These are phyloP conservation scores for Chaetomium strumarium DNA, from an alignment of 2,329 filamentous ascomycete species.

Conservation along the genomic window DNA sequence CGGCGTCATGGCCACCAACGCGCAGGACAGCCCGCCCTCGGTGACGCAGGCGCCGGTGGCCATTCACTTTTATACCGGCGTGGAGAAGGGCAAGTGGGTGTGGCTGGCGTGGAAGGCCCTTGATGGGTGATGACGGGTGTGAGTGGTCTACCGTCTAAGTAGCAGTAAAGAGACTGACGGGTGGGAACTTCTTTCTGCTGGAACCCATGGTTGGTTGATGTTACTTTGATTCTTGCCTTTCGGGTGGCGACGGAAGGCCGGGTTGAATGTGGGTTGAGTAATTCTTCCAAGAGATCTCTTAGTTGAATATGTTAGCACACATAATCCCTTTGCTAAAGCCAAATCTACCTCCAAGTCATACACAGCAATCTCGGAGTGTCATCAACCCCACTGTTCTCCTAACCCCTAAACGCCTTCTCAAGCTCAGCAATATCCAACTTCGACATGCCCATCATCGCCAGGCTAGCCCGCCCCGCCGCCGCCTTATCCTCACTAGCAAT, in stretches of 20 bases:
- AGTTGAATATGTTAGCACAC: too few relatives aligned
- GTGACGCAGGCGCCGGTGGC: not conserved
- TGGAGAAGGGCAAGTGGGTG: conserved; percentile 13
- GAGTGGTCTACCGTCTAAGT: too few relatives aligned
- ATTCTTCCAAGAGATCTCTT: too few relatives aligned
- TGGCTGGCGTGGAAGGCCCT: conserved; percentile 10
- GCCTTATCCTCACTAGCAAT: conserved; percentile 32
- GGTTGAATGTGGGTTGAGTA: too few relatives aligned
- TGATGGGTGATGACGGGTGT: not conserved
- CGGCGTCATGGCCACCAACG: conserved; percentile 6
- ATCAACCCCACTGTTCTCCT: not conserved
- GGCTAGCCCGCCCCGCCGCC: conserved; percentile 28
- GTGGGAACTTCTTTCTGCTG: too few relatives aligned
- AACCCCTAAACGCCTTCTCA: conserved; percentile 31
- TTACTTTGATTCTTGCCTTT: too few relatives aligned
- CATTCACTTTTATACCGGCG: conserved; percentile 11
- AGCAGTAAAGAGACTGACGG: too few relatives aligned
- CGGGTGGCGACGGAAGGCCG: too few relatives aligned
- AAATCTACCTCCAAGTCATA: too few relatives aligned
- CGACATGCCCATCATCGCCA: conserved; percentile 38
- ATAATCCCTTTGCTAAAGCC: too few relatives aligned
- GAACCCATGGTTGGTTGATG: too few relatives aligned
- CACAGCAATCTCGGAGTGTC: too few relatives aligned
- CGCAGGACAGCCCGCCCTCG: conserved; percentile 4
- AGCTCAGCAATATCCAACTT: conserved; percentile 38